A percentile compares a stretch with the other conserved stretches of the same genome.
phyloP scores from a whole-genome alignment of 805 yeast genomes.

The Lipomyces starkeyi region DNA sequence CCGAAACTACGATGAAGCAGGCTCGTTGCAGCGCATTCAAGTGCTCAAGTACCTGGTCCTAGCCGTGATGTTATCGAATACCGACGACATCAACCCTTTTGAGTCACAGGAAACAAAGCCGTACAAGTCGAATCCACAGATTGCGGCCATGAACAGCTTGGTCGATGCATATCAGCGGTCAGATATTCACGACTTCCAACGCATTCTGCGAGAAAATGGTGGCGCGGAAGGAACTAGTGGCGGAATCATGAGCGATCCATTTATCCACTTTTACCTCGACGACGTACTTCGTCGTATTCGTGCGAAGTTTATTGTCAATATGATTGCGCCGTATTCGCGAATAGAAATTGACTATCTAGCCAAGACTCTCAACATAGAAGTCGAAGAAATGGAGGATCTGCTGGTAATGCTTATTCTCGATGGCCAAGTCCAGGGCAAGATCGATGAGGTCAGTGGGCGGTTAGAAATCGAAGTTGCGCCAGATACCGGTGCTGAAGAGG shows the following conservation, averaged over 20 bases:
- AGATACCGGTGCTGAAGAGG: slow-evolving; percentile 36
- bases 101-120: slow-evolving; percentile 74
- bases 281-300: slow-evolving; percentile 42
- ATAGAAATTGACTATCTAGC: slow-evolving; percentile 43
- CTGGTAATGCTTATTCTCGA: slow-evolving; percentile 43
- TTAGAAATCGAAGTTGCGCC: slow-evolving; percentile 34
- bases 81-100: slow-evolving; percentile 69
- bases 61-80: slow-evolving; percentile 60
- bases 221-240: slow-evolving; percentile 23
- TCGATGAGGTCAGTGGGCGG: slow-evolving; percentile 40
- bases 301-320: slow-evolving; percentile 41
- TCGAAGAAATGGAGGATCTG: slow-evolving; percentile 36
- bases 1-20: slow-evolving; percentile 68
- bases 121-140: slow-evolving; percentile 48
- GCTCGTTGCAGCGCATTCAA: slow-evolving; percentile 62
- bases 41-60: slow-evolving; percentile 67
- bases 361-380: slow-evolving; percentile 35
- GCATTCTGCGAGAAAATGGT: slow-evolving; percentile 29
- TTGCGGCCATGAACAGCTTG: slow-evolving; percentile 43
- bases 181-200: slow-evolving; percentile 39
- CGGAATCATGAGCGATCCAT: slow-evolving; percentile 40
- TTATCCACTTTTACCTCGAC: slow-evolving; percentile 38
- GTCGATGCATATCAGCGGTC: slow-evolving; percentile 47
- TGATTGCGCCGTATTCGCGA: slow-evolving; percentile 44
- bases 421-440: slow-evolving; percentile 41